These are phyloP conservation scores for Planoprotostelium fungivorum DNA, from an alignment of 78 protist species.

Conservation along the genomic window DNA sequence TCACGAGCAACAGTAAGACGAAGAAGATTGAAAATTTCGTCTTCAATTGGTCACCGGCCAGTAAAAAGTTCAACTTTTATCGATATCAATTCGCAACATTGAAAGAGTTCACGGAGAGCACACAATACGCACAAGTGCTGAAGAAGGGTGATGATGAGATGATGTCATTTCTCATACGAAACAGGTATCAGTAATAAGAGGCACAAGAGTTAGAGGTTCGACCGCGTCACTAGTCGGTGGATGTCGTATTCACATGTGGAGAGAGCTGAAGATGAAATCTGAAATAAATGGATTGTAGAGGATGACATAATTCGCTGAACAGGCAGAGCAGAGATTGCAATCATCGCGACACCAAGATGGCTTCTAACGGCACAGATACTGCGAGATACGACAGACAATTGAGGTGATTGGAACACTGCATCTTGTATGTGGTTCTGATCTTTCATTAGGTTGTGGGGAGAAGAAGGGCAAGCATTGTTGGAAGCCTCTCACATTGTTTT, in stretches of 20 bases:
- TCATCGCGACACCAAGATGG: too few species aligned
- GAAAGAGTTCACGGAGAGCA: not conserved
- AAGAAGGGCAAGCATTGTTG: slow-evolving; percentile 81
- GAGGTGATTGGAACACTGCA: not conserved
- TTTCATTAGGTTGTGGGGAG: slow-evolving; percentile 72
- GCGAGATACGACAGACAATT: slow-evolving; percentile 71
- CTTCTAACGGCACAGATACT: slow-evolving; percentile 27
- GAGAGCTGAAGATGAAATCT: too few species aligned
- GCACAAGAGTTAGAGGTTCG: too few species aligned
- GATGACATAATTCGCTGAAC: too few species aligned
- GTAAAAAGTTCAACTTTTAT: not conserved
- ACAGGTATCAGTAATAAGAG: too few species aligned
- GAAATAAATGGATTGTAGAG: too few species aligned
- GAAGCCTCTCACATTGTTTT: slow-evolving; percentile 75
- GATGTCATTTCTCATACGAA: too few species aligned
- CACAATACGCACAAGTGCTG: not conserved
- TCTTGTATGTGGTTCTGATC: too few species aligned
- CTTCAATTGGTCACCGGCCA: not conserved
- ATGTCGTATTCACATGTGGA: too few species aligned
- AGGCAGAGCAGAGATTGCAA: too few species aligned
- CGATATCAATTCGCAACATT: not conserved
- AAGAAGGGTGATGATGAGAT: not conserved
- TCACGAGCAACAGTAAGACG: not conserved
- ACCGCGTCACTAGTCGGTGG: too few species aligned
- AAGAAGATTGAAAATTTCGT: not conserved